A percentile compares a stretch with the other conserved stretches of the same genome.
These are phyloP conservation scores for Saitozyma sp. DNA, from an alignment of 768 basidiomycete species.

Conservation along the genomic window DNA sequence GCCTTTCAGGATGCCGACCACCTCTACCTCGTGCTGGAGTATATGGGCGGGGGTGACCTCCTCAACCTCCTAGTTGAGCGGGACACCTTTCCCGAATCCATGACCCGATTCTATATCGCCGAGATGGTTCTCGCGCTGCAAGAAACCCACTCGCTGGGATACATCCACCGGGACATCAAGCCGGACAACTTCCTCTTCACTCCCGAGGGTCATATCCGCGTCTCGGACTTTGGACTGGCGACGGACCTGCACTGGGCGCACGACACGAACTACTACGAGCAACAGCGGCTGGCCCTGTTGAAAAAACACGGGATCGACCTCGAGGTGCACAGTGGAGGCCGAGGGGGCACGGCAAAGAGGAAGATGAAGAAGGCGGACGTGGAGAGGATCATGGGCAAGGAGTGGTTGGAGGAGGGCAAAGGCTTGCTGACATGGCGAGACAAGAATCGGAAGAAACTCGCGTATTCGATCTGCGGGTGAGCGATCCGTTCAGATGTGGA, in stretches of 20 bases:
- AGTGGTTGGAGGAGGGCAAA: conserved; percentile 67
- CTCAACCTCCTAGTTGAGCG: conserved; percentile 91
- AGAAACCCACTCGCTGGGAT: conserved; percentile 87
- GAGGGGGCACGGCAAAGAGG: conserved; percentile 67
- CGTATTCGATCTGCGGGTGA: conserved; percentile 53
- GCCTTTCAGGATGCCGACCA: conserved; percentile 76
- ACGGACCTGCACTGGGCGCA: conserved; percentile 90
- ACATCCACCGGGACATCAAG: conserved; percentile 98
- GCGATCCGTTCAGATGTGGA: conserved; percentile 11
- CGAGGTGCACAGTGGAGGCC: conserved; percentile 58
- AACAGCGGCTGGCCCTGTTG: conserved; percentile 81
- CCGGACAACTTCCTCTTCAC: conserved; percentile 97
- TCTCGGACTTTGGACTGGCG: conserved; percentile 95
- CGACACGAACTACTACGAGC: conserved; percentile 94
- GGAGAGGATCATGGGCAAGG: conserved; percentile 72
- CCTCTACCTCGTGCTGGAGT: conserved; percentile 91
- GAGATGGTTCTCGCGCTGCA: conserved; percentile 97
- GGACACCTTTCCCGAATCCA: conserved; percentile 51
- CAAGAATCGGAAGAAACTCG: conserved; percentile 83
- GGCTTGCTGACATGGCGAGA: conserved; percentile 93
- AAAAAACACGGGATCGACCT: conserved; percentile 94
- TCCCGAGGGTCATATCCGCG: conserved; percentile 86
- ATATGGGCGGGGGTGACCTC: conserved; percentile 95
- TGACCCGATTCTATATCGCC: conserved; percentile 80
- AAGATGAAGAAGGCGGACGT: conserved; percentile 79